Evolutionary conservation across 768 basidiomycete genomes (phyloP), one percentile per base, ranked within the genome.

Genomic region (Rhizopogon salebrosus): DNA sequence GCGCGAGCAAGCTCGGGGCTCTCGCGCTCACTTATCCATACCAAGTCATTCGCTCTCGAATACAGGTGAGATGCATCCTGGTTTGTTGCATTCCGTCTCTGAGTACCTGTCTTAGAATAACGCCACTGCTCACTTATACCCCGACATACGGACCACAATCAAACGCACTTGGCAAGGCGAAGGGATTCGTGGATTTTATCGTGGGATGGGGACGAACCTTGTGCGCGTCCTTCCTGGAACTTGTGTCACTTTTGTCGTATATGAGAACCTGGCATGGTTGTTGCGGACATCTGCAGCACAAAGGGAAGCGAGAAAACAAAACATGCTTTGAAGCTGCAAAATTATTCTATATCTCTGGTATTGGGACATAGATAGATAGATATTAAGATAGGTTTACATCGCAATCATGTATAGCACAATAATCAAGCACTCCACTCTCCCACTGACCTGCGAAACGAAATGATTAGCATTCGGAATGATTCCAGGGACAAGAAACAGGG

Each of bases 171-270:
- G 86, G 82, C 65, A 72, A 31, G 75, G 85, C 53, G 95, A 97
- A 66, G 89, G 95, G 10, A 38, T 87, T 14, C 72, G 75, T 42
- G 95, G 92, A 1, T 98, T 98, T 67, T 99, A 98, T 70, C 89
- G 95, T 45, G 97, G 97, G 1, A 78, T 99, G 7, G 95, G 86
- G 2, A 95, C 92, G 24, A 98, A 98, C 64, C 79, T 97, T 23
- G 84, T 99, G 11, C 83, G 97, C 13, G 95, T 99, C 45, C 78
- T 98, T 14, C 97, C 97, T 0, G 97, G 95, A 26, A 98, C 95
- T 3, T 98, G 95, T 66, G 89, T 98, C 41, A 98, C 95, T 4
- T 97, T 98, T 59, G 95, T 98, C 36, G 94, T 98, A 18, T 99
- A 98, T 66, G 97, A 93, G 66, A 93, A 93, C 58, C 65, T 93